These are phyloP conservation scores for Fusarium coicis DNA, from an alignment of 2,329 filamentous ascomycete genomes.

Conservation along the genomic window DNA sequence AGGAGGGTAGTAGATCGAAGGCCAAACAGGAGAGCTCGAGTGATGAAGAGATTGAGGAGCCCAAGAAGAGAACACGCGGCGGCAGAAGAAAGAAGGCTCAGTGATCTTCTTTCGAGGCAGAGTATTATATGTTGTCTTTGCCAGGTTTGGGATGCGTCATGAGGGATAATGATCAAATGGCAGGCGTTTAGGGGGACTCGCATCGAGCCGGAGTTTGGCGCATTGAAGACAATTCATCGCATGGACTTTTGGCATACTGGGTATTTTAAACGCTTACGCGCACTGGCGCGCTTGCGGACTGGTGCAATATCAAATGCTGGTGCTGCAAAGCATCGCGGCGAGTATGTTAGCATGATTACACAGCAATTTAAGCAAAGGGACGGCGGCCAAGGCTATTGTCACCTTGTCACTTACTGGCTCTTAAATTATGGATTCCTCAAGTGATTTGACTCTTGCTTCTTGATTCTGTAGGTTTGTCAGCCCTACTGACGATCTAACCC, in stretches of 20 bases:
- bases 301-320: not conserved
- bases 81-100: constrained; percentile 62
- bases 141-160: constrained; percentile 33
- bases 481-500: not conserved
- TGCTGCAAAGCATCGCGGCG: not conserved
- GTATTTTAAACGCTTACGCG: constrained; percentile 17
- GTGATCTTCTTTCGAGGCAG: constrained; percentile 14
- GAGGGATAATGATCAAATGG: constrained; percentile 44
- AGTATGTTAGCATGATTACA: not conserved
- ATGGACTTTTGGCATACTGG: constrained; percentile 27
- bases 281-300: not conserved
- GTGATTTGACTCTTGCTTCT: not conserved
- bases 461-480: not conserved
- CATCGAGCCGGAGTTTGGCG: constrained; percentile 44
- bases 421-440: not conserved
- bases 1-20: constrained; percentile 54
- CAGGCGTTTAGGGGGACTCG: constrained; percentile 41
- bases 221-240: constrained; percentile 26
- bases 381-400: not conserved
- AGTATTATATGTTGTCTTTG: not conserved
- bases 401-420: not conserved
- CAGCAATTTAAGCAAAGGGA: not conserved
- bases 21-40: constrained; percentile 64
- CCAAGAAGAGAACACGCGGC: constrained; percentile 59
- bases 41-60: constrained; percentile 62